phyloP scores from a whole-genome alignment of 225 moss, liverwort and hornwort genomes.

The Thuidium tamariscinum region DNA sequence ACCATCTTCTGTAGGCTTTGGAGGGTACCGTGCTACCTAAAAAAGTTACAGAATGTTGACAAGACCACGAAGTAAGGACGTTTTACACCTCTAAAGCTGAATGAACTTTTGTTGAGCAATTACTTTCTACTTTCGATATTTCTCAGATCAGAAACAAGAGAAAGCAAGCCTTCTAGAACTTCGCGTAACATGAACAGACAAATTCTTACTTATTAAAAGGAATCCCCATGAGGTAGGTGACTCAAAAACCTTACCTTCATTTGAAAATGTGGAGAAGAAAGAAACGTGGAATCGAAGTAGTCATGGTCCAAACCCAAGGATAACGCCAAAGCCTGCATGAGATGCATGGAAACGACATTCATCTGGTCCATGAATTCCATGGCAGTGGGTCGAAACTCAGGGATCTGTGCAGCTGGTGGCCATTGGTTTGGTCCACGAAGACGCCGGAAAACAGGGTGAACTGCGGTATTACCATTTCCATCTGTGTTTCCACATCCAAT shows the following conservation, averaged over 20 bases:
- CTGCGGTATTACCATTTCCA: conserved; percentile 9
- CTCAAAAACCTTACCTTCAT: conserved; percentile 39
- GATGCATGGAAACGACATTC: conserved; percentile 49
- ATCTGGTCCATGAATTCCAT: conserved; percentile 40
- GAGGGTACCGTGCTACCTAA: conserved; percentile 61
- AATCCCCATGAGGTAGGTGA: background rate
- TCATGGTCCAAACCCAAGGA: conserved; percentile 44
- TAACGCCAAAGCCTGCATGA: conserved; percentile 58
- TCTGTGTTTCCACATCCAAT: conserved; percentile 15
- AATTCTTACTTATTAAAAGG: background rate
- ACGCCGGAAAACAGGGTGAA: conserved; percentile 48
- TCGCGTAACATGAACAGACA: background rate
- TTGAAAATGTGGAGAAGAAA: conserved; percentile 51
- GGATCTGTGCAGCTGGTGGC: conserved; percentile 27
- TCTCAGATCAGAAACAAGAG: background rate
- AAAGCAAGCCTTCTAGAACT: background rate
- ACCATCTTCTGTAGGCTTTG: conserved; percentile 28
- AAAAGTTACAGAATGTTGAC: background rate
- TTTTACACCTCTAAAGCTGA: background rate
- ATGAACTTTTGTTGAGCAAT: background rate
- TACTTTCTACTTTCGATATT: background rate
- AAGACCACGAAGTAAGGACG: background rate
- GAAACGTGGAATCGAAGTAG: conserved; percentile 56
- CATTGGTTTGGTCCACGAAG: conserved; percentile 64
- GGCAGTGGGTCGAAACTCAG: conserved; percentile 23